Percentiles rank a stretch among this genome's conserved stretches.
Conservation (phyloP, 192 early-diverging fungal species). For the Oehlia diaphana region DNA sequence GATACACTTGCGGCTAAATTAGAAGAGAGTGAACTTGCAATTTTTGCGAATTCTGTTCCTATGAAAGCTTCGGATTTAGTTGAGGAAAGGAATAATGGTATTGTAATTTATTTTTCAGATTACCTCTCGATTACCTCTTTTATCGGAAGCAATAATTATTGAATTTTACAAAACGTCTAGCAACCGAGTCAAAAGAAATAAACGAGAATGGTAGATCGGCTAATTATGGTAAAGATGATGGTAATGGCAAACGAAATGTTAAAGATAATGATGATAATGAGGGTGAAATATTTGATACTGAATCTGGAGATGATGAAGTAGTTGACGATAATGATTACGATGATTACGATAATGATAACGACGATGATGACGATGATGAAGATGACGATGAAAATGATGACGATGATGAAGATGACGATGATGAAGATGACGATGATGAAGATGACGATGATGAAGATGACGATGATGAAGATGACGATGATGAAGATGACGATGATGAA, state of each 20-base stretch:
- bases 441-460: background rate
- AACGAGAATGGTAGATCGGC: background rate
- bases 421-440: slow-evolving; percentile 11
- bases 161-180: background rate
- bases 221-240: background rate
- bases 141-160: background rate
- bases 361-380: slow-evolving; percentile 13
- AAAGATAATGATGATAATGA: slow-evolving; percentile 23
- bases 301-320: background rate
- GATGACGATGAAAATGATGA: background rate
- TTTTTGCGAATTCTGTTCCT: slow-evolving; percentile 68
- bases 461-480: background rate
- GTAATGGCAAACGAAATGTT: background rate
- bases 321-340: slow-evolving; percentile 1
- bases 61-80: slow-evolving; percentile 45
- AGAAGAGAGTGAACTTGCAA: slow-evolving; percentile 60
- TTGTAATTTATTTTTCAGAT: background rate
- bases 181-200: background rate
- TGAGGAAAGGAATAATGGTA: background rate
- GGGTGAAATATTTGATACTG: slow-evolving; percentile 6
- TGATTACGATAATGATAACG: slow-evolving; percentile 14
- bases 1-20: slow-evolving; percentile 74
- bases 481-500: slow-evolving; percentile 21
- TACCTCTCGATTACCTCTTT: background rate
- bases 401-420: background rate